phyloP scores from a whole-genome alignment of 495 filamentous ascomycete genomes.

The Penicillium cinerascens region DNA sequence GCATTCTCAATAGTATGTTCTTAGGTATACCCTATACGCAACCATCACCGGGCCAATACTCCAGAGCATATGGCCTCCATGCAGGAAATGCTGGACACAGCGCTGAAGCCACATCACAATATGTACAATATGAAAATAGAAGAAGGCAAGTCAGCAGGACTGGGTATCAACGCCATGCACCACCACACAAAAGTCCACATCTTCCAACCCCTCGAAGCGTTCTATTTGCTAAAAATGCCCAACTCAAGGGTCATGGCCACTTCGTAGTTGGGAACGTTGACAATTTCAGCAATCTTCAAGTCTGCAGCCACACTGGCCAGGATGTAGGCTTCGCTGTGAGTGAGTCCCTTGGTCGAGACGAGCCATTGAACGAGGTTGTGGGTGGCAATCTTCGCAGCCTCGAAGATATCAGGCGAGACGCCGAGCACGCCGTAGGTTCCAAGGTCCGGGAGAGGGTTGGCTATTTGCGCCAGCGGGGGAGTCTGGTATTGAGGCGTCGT shows the following conservation, averaged over 20 bases:
- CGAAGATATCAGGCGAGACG: constrained; percentile 39
- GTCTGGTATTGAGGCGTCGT: constrained; percentile 44
- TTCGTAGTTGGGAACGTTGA: constrained; percentile 49
- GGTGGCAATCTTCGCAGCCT: constrained; percentile 44
- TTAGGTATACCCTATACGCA: neutral
- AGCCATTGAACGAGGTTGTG: constrained; percentile 46
- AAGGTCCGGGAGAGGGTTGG: constrained; percentile 25
- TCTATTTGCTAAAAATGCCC: constrained; percentile 32
- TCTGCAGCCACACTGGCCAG: constrained; percentile 45
- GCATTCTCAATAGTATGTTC: neutral
- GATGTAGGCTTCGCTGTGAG: constrained; percentile 47
- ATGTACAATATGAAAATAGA: constrained; percentile 8
- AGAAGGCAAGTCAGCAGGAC: constrained; percentile 3
- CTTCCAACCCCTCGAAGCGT: neutral
- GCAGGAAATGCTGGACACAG: neutral
- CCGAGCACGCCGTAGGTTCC: constrained; percentile 47
- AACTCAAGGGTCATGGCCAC: constrained; percentile 46
- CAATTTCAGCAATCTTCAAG: constrained; percentile 45
- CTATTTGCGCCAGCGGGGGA: constrained; percentile 26
- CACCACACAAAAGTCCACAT: neutral
- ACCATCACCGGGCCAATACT: neutral
- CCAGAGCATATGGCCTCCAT: constrained; percentile 2
- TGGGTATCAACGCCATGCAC: constrained; percentile 17
- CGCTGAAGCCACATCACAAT: constrained; percentile 2
- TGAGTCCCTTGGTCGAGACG: constrained; percentile 40